phyloP scores from a whole-genome alignment of 352 stramenopile species.

The Albugo candida region DNA sequence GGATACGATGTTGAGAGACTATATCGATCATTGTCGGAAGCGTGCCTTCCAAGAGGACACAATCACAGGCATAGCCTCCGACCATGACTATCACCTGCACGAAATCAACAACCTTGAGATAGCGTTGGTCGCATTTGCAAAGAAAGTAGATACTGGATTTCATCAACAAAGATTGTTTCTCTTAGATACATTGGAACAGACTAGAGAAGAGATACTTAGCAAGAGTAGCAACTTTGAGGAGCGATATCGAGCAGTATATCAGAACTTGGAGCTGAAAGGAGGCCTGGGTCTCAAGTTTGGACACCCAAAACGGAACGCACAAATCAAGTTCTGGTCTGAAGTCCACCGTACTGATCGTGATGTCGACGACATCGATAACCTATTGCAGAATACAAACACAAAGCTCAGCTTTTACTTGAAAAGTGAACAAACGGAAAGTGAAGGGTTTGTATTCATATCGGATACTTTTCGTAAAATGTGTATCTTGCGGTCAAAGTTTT shows the following conservation, averaged over 20 bases:
- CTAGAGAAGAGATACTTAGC: slow-evolving; percentile 6
- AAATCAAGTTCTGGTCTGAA: slow-evolving; percentile 70
- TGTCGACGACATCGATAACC: slow-evolving; percentile 39
- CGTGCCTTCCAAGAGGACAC: too few species aligned
- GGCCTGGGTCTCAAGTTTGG: slow-evolving; percentile 81
- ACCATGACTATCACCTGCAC: too few species aligned
- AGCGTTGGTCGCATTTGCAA: background rate
- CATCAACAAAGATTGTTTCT: slow-evolving; percentile 14
- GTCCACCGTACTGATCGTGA: slow-evolving; percentile 59
- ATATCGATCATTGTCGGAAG: too few species aligned
- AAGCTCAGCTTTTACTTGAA: slow-evolving; percentile 1
- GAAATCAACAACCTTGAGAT: background rate
- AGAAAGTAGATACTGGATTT: slow-evolving; percentile 13
- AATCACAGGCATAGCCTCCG: too few species aligned
- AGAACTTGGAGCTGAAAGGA: slow-evolving; percentile 74
- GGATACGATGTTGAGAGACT: too few species aligned
- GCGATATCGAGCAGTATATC: slow-evolving; percentile 45
- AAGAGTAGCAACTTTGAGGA: slow-evolving; percentile 22
- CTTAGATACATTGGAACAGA: slow-evolving; percentile 9
- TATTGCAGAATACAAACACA: slow-evolving; percentile 19
- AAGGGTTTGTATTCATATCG: background rate
- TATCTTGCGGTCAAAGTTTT: slow-evolving; percentile 37
- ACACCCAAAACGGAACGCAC: slow-evolving; percentile 52
- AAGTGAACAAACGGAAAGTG: background rate
- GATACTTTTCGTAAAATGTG: slow-evolving; percentile 19